Conservation (phyloP, 208 protist species). For the Leishmania braziliensis region DNA sequence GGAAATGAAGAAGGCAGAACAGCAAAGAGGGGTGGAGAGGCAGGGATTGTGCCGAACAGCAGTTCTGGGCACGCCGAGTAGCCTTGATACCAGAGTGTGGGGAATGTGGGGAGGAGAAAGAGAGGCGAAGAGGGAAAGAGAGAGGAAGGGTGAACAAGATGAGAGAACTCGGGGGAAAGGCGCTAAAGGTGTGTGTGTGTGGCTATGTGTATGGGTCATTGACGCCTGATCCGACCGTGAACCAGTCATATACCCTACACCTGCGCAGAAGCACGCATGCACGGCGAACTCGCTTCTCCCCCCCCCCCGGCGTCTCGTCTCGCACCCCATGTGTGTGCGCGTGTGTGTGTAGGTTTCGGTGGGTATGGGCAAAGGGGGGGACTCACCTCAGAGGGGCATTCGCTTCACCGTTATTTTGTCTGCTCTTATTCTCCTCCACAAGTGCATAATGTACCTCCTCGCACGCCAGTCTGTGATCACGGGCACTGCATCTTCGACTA, state of each 20-base stretch:
- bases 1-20: too few relatives aligned
- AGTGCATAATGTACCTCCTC: not conserved
- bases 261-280: not conserved
- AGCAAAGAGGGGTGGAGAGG: not conserved
- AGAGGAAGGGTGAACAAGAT: not conserved
- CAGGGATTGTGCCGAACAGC: not conserved
- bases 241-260: not conserved
- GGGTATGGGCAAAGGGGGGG: not conserved
- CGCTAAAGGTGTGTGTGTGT: not conserved
- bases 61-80: not conserved
- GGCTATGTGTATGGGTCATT: not conserved
- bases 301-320: not conserved
- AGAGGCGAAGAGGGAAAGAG: not conserved
- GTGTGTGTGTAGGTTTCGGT: not conserved
- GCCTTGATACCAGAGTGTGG: not conserved
- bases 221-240: not conserved
- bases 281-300: not conserved
- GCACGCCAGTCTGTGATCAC: not conserved
- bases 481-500: not conserved
- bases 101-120: not conserved
- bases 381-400: not conserved
- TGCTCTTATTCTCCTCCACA: not conserved
- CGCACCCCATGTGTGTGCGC: too few relatives aligned
- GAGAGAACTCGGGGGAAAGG: not conserved
- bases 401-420: not conserved